Evolutionary conservation across 306 rosid species (phyloP), one percentile per base, ranked within the genome.

Genomic region (Cicer yamashitae): DNA sequence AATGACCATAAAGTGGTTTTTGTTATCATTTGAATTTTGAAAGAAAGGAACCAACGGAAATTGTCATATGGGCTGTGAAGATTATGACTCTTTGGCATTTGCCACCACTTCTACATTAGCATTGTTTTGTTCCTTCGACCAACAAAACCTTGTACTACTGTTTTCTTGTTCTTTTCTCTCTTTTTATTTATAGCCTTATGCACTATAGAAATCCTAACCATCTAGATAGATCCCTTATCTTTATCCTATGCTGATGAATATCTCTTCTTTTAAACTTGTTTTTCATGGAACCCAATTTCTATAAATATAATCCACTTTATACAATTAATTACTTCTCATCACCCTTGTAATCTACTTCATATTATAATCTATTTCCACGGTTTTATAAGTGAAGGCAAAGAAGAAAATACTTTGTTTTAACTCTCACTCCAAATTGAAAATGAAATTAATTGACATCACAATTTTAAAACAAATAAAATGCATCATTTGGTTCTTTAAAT

Each of bases 351-450:
- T 22, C 66, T 65, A 73, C 70, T 64, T 73, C 25, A 67, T 41
- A 57, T 57, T 25, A 14, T 37, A 39, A 74, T 68, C 52, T 62
- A 43, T 60, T 22, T 8, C 5, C 53, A 48, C 59, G 6, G 17
- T 81, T 51, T 51, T 58, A 14, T 6, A n/a, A 39, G 40, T 13
- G n/a, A 67, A 73, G 34, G 51, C 15, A 45, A 38, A 66, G 34
- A 22, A 41, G 10, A 20, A 37, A 53, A 44, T 45, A 56, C 65
- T 22, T 69, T 43, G 47, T 52, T 69, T 81, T 75, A 69, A 75
- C 78, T 71, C 54, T 39, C 52, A 77, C 82, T 63, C 65, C 71
- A 47, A 41, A 70, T 40, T 15, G 47, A 71, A 54, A 70, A 44
- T 63, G 61, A 60, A 76, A 44, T 58, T 64, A 53, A 8, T 17